Percentiles rank a stretch among this genome's conserved stretches.
These are phyloP conservation scores for Xylaria sp. DNA, from an alignment of 2,329 filamentous ascomycete species.

Conservation along the genomic window DNA sequence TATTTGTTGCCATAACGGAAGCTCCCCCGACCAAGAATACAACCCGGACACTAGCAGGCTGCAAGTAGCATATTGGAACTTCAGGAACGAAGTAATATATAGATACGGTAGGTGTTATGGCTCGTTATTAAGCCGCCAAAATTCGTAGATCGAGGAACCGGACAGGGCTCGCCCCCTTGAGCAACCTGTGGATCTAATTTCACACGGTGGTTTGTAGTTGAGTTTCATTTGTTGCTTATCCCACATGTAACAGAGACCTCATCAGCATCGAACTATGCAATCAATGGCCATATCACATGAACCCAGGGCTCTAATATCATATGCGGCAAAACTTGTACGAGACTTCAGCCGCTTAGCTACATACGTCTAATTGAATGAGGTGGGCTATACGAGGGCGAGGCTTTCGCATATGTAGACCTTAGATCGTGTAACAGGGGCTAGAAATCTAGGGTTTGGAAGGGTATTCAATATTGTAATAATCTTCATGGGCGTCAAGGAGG, in stretches of 20 bases:
- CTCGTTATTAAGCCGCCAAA: background rate
- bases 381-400: too few species aligned
- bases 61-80: background rate
- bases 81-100: background rate
- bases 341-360: too few species aligned
- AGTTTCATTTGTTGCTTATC: background rate
- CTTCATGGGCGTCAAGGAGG: too few species aligned
- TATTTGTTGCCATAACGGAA: background rate
- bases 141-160: background rate
- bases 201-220: background rate
- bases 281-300: background rate
- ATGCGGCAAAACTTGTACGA: too few species aligned
- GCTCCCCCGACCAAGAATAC: background rate
- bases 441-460: too few species aligned
- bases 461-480: too few species aligned
- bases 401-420: too few species aligned
- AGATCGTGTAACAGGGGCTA: too few species aligned
- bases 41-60: background rate
- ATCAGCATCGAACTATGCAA: background rate
- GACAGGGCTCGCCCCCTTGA: background rate
- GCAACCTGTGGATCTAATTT: background rate
- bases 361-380: too few species aligned
- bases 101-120: background rate
- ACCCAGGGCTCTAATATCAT: too few species aligned
- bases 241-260: background rate